A percentile compares a stretch with the other conserved stretches of the same genome.
Conservation (phyloP, 1,284 basidiomycete genomes). For the Vanrija sp. region DNA sequence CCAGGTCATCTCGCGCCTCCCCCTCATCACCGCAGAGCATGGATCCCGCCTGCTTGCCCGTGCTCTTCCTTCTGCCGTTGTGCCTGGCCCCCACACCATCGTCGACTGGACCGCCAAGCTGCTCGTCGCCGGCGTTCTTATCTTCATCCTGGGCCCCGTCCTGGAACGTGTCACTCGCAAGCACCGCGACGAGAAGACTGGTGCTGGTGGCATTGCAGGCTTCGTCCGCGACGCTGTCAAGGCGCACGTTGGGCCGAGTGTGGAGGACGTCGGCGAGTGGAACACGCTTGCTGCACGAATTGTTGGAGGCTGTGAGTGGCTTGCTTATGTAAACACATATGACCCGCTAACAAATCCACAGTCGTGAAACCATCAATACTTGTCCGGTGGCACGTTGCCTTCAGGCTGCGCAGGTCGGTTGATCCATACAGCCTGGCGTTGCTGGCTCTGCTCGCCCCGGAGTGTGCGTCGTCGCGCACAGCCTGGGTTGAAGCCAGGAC, state of each 20-base stretch:
- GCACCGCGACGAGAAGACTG: slow-evolving; percentile 16
- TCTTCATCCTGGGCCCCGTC: slow-evolving; percentile 27
- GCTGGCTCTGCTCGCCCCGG: slow-evolving; percentile 34
- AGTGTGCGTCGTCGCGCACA: slow-evolving; percentile 15
- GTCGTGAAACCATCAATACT: slow-evolving; percentile 11
- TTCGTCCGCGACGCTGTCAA: slow-evolving; percentile 20
- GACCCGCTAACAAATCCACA: neutral
- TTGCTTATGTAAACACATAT: neutral
- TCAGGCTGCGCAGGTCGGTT: slow-evolving; percentile 27
- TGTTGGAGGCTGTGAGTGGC: slow-evolving; percentile 27
- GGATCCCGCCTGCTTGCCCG: slow-evolving; percentile 31
- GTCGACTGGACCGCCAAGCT: slow-evolving; percentile 41
- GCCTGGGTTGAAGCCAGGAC: slow-evolving; percentile 37
- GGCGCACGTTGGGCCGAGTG: slow-evolving; percentile 3
- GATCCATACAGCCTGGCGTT: slow-evolving; percentile 37
- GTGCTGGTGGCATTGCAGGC: slow-evolving; percentile 12
- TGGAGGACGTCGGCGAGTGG: slow-evolving; percentile 18
- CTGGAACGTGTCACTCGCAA: slow-evolving; percentile 13
- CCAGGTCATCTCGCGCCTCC: slow-evolving; percentile 35
- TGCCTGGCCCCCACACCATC: slow-evolving; percentile 27
- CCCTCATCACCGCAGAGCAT: slow-evolving; percentile 43
- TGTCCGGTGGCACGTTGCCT: slow-evolving; percentile 24
- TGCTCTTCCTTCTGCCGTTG: slow-evolving; percentile 26
- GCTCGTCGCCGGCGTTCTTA: slow-evolving; percentile 31
- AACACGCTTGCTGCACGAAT: slow-evolving; percentile 28